These are phyloP conservation scores for Zarea fungicola DNA, from an alignment of 2,329 filamentous ascomycete species.

Conservation along the genomic window DNA sequence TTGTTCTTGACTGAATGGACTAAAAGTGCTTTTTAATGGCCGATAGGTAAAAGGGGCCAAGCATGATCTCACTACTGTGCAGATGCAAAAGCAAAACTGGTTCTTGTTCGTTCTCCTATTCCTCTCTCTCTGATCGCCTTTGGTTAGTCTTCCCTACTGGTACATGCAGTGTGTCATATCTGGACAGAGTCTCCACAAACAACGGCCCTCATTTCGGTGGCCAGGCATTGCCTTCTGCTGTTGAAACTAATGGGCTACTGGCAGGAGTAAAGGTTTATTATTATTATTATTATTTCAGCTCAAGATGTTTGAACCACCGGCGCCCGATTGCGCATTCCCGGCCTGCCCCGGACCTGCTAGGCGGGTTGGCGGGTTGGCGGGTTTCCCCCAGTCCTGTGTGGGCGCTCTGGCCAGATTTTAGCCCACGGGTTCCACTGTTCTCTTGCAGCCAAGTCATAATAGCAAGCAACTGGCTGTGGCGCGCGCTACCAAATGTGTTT, in stretches of 20 bases:
- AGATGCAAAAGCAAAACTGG: background rate
- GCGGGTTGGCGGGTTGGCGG: too few relatives aligned
- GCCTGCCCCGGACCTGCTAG: constrained; percentile 3
- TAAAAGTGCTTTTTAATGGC: too few relatives aligned
- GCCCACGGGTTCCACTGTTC: background rate
- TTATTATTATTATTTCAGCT: too few relatives aligned
- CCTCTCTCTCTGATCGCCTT: background rate
- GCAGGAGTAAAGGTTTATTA: too few relatives aligned
- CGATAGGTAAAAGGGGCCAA: constrained; percentile 3
- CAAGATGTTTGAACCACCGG: too few relatives aligned
- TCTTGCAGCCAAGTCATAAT: too few relatives aligned
- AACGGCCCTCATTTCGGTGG: background rate
- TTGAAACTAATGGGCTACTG: too few relatives aligned
- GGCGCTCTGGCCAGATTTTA: constrained; percentile 1
- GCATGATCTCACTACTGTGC: background rate
- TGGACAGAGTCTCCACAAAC: background rate
- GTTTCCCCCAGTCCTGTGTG: background rate
- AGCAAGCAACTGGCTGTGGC: background rate
- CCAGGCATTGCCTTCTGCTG: too few relatives aligned
- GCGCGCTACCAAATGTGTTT: too few relatives aligned
- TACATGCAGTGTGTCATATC: background rate
- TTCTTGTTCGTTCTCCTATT: background rate
- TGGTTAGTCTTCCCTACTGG: too few relatives aligned
- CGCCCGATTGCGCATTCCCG: background rate
- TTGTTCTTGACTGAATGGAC: constrained; percentile 2